A percentile compares a stretch with the other conserved stretches of the same genome.
phyloP scores from a whole-genome alignment of 1,139 yeast species.

The Nakaseomyces kungkrabaensis region DNA sequence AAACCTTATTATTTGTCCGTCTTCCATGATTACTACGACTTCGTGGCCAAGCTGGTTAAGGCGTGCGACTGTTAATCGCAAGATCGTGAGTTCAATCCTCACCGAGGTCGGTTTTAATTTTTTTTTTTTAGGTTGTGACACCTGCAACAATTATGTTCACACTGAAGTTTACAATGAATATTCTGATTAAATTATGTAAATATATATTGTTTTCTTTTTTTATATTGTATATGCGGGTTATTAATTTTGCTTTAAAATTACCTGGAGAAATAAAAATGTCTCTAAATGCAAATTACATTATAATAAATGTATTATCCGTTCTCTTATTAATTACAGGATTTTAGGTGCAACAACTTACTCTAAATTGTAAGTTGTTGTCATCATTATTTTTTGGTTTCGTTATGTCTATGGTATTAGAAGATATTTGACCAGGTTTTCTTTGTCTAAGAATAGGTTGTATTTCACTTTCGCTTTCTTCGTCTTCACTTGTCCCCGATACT shows the following conservation, averaged over 20 bases:
- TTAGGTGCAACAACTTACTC: constrained; percentile 1
- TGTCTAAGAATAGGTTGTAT: background rate
- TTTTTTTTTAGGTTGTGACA: background rate
- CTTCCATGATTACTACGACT: constrained; percentile 9
- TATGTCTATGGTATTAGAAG: background rate
- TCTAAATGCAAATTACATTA: no score
- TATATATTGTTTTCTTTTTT: no score
- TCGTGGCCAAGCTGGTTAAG: constrained; percentile 25
- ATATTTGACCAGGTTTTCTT: background rate
- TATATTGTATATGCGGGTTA: no score
- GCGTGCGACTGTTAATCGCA: constrained; percentile 27
- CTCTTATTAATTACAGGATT: background rate
- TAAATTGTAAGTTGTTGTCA: background rate
- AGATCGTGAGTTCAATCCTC: constrained; percentile 26
- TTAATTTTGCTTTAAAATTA: no score
- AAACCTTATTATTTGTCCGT: background rate
- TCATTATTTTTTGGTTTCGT: constrained; percentile 1
- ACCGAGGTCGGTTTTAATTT: constrained; percentile 16
- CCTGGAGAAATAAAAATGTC: no score
- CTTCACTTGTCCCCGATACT: background rate
- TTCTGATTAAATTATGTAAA: no score
- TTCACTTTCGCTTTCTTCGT: constrained; percentile 1
- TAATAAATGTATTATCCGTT: background rate
- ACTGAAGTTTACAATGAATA: no score
- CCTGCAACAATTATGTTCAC: no score